Percentiles rank a stretch among this genome's conserved stretches.
Evolutionary conservation across 148 eudicot genomes (phyloP).

Genomic region (Selenicereus undatus): DNA sequence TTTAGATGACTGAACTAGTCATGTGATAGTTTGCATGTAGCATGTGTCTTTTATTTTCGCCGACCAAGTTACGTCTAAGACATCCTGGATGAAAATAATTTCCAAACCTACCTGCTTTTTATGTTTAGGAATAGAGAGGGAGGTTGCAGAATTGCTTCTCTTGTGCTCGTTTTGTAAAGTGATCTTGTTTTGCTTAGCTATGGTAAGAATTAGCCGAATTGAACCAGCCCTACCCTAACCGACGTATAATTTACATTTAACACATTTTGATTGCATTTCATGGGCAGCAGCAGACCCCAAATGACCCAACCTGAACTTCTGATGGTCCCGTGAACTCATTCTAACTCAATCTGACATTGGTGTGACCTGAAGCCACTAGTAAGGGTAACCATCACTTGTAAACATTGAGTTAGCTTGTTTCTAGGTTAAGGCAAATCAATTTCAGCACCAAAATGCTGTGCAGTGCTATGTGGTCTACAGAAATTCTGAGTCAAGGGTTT

Average conservation of each 20-base stretch:
- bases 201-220: background rate
- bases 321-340: background rate
- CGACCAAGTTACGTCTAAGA: background rate
- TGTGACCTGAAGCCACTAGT: background rate
- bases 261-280: background rate
- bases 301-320: background rate
- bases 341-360: background rate
- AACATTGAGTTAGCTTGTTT: background rate
- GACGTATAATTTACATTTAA: too few species aligned
- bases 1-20: background rate
- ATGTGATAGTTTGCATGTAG: too few species aligned
- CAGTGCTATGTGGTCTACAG: background rate
- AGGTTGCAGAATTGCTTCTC: too few species aligned
- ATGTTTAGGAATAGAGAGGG: too few species aligned
- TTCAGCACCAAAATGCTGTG: background rate
- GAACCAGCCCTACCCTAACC: background rate
- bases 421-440: background rate
- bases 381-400: background rate
- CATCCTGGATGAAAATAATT: background rate
- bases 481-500: background rate
- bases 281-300: background rate
- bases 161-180: background rate
- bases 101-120: too few species aligned
- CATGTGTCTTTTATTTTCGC: too few species aligned
- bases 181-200: background rate